phyloP scores from a whole-genome alignment of 345 rosid genomes.

The Garcia nutans region DNA sequence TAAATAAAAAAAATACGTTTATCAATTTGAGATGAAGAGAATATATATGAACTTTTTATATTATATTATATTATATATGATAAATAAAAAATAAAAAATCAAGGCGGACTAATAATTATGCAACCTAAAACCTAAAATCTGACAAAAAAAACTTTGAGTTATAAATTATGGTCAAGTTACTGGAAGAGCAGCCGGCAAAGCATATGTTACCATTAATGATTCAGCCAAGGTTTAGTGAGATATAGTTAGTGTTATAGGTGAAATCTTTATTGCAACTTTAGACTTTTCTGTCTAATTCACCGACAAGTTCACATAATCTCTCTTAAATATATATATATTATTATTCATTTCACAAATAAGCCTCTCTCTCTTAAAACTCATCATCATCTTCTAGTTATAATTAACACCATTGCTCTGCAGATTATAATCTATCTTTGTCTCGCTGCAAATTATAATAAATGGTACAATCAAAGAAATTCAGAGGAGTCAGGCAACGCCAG shows the following conservation, averaged over 20 bases:
- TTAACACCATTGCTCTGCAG: constrained; percentile 15
- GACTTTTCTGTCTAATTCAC: constrained; percentile 37
- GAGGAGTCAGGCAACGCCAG: constrained; percentile 89
- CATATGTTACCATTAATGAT: too few relatives aligned
- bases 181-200: too few relatives aligned
- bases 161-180: too few relatives aligned
- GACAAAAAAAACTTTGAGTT: too few relatives aligned
- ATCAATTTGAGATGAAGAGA: too few relatives aligned
- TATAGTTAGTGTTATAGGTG: constrained; percentile 32
- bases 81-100: too few relatives aligned
- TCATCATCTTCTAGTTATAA: constrained; percentile 8
- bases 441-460: constrained; percentile 26
- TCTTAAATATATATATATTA: neutral
- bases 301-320: constrained; percentile 29
- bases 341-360: neutral
- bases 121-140: too few relatives aligned
- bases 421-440: too few relatives aligned
- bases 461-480: constrained; percentile 73
- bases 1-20: too few relatives aligned
- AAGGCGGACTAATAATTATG: too few relatives aligned
- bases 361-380: neutral
- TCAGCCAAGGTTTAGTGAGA: neutral
- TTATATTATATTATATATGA: too few relatives aligned
- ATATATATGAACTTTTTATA: too few relatives aligned
- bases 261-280: constrained; percentile 41